Evolutionary conservation across 192 early-diverging fungal species (phyloP).

Genomic region (Coemansia sp.): DNA sequence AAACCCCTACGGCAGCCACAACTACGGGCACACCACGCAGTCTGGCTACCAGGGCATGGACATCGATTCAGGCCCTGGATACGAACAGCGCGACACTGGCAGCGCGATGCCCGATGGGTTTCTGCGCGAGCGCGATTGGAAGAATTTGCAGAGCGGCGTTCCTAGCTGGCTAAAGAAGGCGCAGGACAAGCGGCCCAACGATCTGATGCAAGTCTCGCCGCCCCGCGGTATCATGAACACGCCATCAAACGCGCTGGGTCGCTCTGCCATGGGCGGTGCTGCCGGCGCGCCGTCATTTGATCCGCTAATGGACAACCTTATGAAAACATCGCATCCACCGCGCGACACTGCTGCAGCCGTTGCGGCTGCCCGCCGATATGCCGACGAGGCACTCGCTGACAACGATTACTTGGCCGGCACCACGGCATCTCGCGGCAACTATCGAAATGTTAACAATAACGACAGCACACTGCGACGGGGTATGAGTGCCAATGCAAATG

Average conservation of each 20-base stretch:
- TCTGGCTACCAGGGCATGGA: conserved; percentile 34
- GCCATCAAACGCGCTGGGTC: conserved; percentile 23
- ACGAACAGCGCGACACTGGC: conserved; percentile 10
- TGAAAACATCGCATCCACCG: conserved; percentile 21
- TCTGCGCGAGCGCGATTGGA: conserved; percentile 40
- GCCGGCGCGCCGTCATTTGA: conserved; percentile 16
- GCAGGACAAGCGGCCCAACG: conserved; percentile 21
- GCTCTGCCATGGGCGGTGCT: conserved; percentile 9
- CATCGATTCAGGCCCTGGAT: conserved; percentile 18
- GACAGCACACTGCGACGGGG: not conserved
- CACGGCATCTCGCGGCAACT: conserved; percentile 2
- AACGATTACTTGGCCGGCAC: conserved; percentile 7
- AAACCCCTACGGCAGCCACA: conserved; percentile 6
- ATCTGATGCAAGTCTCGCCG: conserved; percentile 32
- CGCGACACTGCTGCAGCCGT: conserved; percentile 14
- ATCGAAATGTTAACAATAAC: not conserved
- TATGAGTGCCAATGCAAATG: not conserved
- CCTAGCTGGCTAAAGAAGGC: conserved; percentile 31
- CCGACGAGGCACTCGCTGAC: conserved; percentile 7
- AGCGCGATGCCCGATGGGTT: conserved; percentile 27
- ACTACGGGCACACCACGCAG: conserved; percentile 12
- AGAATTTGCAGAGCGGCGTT: conserved; percentile 6
- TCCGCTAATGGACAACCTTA: conserved; percentile 24
- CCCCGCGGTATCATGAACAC: conserved; percentile 31
- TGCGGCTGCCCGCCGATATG: not conserved